Evolutionary conservation across 2,329 filamentous ascomycete genomes (phyloP).

Genomic region (Falciphora oryzae): DNA sequence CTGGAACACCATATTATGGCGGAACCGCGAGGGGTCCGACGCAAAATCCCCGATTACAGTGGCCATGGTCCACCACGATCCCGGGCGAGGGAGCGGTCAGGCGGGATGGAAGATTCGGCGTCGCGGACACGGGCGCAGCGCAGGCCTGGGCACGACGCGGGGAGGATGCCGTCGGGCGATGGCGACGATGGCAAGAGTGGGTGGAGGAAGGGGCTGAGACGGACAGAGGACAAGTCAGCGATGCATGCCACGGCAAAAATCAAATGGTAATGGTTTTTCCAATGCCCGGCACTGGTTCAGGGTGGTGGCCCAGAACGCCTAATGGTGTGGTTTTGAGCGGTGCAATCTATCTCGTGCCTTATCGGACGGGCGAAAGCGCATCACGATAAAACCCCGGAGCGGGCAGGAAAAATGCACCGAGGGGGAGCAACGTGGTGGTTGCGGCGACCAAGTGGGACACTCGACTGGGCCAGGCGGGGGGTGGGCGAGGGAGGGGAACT

Average conservation of each 20-base stretch:
- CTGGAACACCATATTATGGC: conserved; percentile 57
- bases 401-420: conserved; percentile 1
- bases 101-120: neutral
- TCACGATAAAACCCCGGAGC: conserved; percentile 16
- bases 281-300: neutral
- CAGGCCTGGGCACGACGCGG: too few relatives aligned
- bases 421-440: neutral
- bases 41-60: conserved; percentile 65
- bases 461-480: too few relatives aligned
- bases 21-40: conserved; percentile 65
- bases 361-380: conserved; percentile 8
- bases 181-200: conserved; percentile 15
- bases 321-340: neutral
- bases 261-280: neutral
- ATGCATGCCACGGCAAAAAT: neutral
- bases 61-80: conserved; percentile 47
- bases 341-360: conserved; percentile 8
- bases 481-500: neutral
- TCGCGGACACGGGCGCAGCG: too few relatives aligned
- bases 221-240: neutral
- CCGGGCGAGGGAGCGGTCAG: conserved; percentile 13
- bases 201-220: conserved; percentile 2
- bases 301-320: neutral
- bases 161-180: conserved; percentile 7
- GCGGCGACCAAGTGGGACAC: neutral